Evolutionary conservation across 2,329 filamentous ascomycete species (phyloP).

Genomic region (Alternaria ventricosa): DNA sequence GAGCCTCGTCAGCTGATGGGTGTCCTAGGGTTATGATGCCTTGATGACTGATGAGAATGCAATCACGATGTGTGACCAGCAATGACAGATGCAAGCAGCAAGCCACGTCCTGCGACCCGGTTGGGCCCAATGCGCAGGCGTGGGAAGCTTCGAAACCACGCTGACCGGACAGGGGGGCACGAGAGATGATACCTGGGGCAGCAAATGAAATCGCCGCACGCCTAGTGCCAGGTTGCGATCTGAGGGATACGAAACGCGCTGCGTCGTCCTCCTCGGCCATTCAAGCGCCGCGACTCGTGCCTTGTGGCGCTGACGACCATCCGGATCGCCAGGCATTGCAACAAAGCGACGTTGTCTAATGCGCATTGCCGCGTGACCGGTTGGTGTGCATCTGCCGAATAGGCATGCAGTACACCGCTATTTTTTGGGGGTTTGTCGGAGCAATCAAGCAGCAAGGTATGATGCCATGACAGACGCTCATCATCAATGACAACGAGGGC

Average conservation of each 20-base stretch:
- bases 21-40: constrained; percentile 14
- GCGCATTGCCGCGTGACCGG: constrained; percentile 26
- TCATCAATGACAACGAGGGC: constrained; percentile 19
- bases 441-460: constrained; percentile 33
- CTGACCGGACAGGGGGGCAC: constrained; percentile 28
- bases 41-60: constrained; percentile 27
- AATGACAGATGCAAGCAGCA: constrained; percentile 16
- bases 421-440: constrained; percentile 32
- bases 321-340: constrained; percentile 28
- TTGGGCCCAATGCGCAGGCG: constrained; percentile 28
- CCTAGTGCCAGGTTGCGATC: constrained; percentile 16
- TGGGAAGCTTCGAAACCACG: constrained; percentile 28
- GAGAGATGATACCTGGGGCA: constrained; percentile 33
- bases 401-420: constrained; percentile 38
- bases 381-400: constrained; percentile 4
- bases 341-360: constrained; percentile 24
- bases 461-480: constrained; percentile 24
- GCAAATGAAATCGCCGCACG: constrained; percentile 38
- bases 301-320: constrained; percentile 55
- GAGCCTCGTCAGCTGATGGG: constrained; percentile 39
- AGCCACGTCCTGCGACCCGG: constrained; percentile 30
- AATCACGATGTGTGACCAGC: constrained; percentile 17
- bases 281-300: constrained; percentile 74
- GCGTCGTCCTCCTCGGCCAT: constrained; percentile 27
- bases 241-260: constrained; percentile 36